phyloP scores from a whole-genome alignment of 1,284 basidiomycete genomes.

The Ustilago lituana region DNA sequence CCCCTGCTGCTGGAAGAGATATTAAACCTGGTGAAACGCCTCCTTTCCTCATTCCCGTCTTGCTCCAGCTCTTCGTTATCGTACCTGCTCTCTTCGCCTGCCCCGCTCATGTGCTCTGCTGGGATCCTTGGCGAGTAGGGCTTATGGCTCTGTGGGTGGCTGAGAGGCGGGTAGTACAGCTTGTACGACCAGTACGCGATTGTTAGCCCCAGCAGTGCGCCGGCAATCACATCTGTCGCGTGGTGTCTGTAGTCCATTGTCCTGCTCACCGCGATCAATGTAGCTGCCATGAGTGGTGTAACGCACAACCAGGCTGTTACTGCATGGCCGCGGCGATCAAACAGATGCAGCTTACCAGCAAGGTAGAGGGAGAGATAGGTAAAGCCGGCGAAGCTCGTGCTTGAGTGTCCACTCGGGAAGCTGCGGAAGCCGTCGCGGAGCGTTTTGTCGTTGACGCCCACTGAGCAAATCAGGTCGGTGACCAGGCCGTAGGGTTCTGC shows the following conservation, averaged over 20 bases:
- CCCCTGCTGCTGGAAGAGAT: background rate
- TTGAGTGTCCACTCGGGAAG: slow-evolving; percentile 92
- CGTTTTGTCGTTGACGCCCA: slow-evolving; percentile 15
- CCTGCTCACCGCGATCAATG: slow-evolving; percentile 79
- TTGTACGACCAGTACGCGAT: slow-evolving; percentile 72
- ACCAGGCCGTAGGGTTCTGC: slow-evolving; percentile 75
- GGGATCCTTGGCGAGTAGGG: slow-evolving; percentile 51
- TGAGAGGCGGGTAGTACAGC: slow-evolving; percentile 52
- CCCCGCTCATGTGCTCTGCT: slow-evolving; percentile 16
- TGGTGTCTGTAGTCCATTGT: slow-evolving; percentile 70
- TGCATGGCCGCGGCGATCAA: slow-evolving; percentile 81
- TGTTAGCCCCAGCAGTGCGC: slow-evolving; percentile 78
- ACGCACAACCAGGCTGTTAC: slow-evolving; percentile 87
- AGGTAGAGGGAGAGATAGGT: slow-evolving; percentile 86
- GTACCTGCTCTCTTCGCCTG: slow-evolving; percentile 1
- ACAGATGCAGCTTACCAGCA: slow-evolving; percentile 83
- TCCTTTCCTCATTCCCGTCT: background rate
- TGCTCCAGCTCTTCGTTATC: background rate
- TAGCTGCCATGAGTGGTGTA: slow-evolving; percentile 79
- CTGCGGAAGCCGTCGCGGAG: slow-evolving; percentile 79
- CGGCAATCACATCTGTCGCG: slow-evolving; percentile 77
- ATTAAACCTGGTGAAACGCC: slow-evolving; percentile 12
- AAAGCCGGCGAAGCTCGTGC: slow-evolving; percentile 90
- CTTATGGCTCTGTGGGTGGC: slow-evolving; percentile 45
- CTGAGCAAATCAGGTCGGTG: slow-evolving; percentile 80